Evolutionary conservation across 192 early-diverging fungal species (phyloP).

Genomic region (Podila epicladia): DNA sequence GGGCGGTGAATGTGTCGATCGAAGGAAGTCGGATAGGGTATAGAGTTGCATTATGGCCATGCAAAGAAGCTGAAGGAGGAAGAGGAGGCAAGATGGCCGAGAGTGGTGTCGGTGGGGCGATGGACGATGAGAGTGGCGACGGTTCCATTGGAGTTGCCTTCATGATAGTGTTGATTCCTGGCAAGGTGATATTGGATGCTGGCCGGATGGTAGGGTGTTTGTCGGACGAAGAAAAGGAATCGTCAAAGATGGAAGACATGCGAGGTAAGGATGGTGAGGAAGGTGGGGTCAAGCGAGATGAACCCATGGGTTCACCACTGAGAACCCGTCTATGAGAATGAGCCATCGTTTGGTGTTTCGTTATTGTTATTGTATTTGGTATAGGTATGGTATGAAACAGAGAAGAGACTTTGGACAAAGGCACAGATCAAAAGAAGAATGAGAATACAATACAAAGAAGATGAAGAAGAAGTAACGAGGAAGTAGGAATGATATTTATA

Average conservation of each 20-base stretch:
- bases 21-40: not conserved
- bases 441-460: not conserved
- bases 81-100: not conserved
- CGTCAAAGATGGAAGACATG: not conserved
- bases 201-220: not conserved
- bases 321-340: not conserved
- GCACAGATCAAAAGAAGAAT: not conserved
- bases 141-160: not conserved
- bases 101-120: not conserved
- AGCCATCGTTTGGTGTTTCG: not conserved
- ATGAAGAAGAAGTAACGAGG: not conserved
- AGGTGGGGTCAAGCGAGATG: not conserved
- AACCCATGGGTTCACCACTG: not conserved
- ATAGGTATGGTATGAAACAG: not conserved
- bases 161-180: not conserved
- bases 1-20: not conserved
- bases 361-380: not conserved
- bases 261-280: not conserved
- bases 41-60: not conserved
- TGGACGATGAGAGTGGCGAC: not conserved
- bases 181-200: not conserved
- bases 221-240: not conserved
- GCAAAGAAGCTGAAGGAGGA: not conserved
- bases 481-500: not conserved
- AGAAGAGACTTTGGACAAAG: not conserved